Conservation (phyloP, 495 filamentous ascomycete genomes). For the Entonaema liquescens region DNA sequence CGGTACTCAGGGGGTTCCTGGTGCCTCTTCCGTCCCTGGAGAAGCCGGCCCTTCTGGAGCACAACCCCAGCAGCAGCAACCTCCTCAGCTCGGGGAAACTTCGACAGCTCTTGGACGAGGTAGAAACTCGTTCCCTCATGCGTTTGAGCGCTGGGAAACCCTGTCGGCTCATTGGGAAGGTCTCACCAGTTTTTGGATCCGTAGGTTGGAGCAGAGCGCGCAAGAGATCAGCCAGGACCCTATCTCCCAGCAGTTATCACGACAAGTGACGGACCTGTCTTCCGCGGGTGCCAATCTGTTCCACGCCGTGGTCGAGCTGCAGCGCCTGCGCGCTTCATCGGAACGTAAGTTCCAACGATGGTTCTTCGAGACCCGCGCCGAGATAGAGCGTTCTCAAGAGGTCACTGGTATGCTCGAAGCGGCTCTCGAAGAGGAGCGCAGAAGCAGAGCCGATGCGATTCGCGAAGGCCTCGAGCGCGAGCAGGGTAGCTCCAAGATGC, state of each 20-base stretch:
- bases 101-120: constrained; percentile 47
- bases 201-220: constrained; percentile 85
- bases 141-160: constrained; percentile 96
- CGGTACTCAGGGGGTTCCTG: constrained; percentile 21
- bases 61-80: constrained; percentile 23
- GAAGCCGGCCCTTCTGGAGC: constrained; percentile 36
- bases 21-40: constrained; percentile 29
- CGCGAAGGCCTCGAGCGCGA: constrained; percentile 70
- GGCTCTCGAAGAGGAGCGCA: constrained; percentile 75
- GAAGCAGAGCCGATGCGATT: constrained; percentile 70
- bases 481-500: constrained; percentile 69
- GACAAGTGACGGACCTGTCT: constrained; percentile 94
- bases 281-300: constrained; percentile 97
- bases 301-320: constrained; percentile 95
- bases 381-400: constrained; percentile 86
- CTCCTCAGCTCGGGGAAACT: constrained; percentile 46
- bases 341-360: constrained; percentile 98
- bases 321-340: constrained; percentile 92
- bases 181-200: constrained; percentile 96
- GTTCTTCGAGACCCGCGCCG: constrained; percentile 93
- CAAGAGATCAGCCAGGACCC: constrained; percentile 84
- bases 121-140: constrained; percentile 82
- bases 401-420: constrained; percentile 81
- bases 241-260: constrained; percentile 83
- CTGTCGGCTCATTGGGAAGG: constrained; percentile 98